Evolutionary conservation across 2,329 filamentous ascomycete genomes (phyloP).

Genomic region (Diplodia corticola): DNA sequence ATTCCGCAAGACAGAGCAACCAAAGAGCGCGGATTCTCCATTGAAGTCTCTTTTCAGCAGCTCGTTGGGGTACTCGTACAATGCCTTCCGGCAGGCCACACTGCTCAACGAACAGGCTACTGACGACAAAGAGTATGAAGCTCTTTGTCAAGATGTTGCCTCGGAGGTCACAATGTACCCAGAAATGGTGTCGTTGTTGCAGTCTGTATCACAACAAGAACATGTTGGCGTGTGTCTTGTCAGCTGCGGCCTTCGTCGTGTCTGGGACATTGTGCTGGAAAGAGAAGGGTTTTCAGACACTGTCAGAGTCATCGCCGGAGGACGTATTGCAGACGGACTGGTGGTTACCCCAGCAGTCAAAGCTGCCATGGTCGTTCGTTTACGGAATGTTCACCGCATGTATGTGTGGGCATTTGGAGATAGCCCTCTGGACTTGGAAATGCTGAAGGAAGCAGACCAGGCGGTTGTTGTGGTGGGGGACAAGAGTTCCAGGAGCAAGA

Average conservation of each 20-base stretch:
- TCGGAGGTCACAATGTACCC: constrained; percentile 45
- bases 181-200: constrained; percentile 51
- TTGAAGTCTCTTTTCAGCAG: constrained; percentile 52
- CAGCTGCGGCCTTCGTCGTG: constrained; percentile 54
- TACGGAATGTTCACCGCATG: constrained; percentile 39
- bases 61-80: constrained; percentile 52
- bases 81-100: constrained; percentile 56
- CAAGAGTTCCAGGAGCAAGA: constrained; percentile 47
- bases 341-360: constrained; percentile 57
- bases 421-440: constrained; percentile 58
- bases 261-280: constrained; percentile 59
- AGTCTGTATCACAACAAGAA: constrained; percentile 29
- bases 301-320: constrained; percentile 56
- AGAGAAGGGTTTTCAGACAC: constrained; percentile 42
- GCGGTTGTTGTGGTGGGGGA: constrained; percentile 59
- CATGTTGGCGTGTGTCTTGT: constrained; percentile 54
- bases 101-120: constrained; percentile 54
- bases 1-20: neutral
- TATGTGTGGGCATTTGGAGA: constrained; percentile 62
- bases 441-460: constrained; percentile 56
- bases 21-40: constrained; percentile 23
- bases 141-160: constrained; percentile 49
- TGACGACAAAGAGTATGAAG: constrained; percentile 45
- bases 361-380: constrained; percentile 45
- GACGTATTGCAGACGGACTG: constrained; percentile 48